Base-by-base conservation (phyloP, 2,329 filamentous ascomycete species). In the Graphilbum sp. region DNA sequence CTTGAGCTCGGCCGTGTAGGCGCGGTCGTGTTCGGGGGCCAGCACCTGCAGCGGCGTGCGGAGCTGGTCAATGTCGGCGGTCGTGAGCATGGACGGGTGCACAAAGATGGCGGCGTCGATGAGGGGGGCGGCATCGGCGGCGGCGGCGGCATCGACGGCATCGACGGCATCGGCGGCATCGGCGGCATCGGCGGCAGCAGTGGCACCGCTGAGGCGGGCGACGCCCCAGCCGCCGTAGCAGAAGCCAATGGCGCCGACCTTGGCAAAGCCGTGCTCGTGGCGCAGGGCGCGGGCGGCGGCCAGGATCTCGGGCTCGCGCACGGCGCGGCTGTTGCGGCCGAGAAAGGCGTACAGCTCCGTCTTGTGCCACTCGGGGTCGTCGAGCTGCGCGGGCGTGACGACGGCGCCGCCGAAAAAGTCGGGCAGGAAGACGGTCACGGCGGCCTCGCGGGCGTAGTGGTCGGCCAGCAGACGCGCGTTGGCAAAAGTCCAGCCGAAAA, bases 171-270 rank as follows among this genome's bases (percentile, higher is more conserved):
- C 38, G 7, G 58, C 54, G 0, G 55, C 67, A 12, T 7, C 34
- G 17, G 25, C 35, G 25, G 27, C 35, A 41, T 60, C 58, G 10
- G 38, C 41, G 2, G 39, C 25, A 7, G 30, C 38, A 5, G 58
- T 54, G 0, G 55, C 67, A n/a, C n/a, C n/a, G n/a, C n/a, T n/a
- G 0, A 71, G 57, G 1, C 60, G 58, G 40, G 67, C 61, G 4
- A 53, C 54, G 0, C 61, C 66, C 67, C 66, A 70, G 6, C 63
- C 64, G 13, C 66, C 66, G 38, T 58, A 69, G 51, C 66, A 69
- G 45, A 56, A 69, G 2, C 66, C 66, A 3, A 66, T 50, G 0
- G 61, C 64, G 4, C 52, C 65, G 11, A 66, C 42, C 27, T 52
- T 57, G 2, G 17, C 13, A 34, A 41, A 41, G 5, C 46, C 44